Base-by-base conservation (phyloP, 2,329 filamentous ascomycete species). In the Aspergillus phoenicis region DNA sequence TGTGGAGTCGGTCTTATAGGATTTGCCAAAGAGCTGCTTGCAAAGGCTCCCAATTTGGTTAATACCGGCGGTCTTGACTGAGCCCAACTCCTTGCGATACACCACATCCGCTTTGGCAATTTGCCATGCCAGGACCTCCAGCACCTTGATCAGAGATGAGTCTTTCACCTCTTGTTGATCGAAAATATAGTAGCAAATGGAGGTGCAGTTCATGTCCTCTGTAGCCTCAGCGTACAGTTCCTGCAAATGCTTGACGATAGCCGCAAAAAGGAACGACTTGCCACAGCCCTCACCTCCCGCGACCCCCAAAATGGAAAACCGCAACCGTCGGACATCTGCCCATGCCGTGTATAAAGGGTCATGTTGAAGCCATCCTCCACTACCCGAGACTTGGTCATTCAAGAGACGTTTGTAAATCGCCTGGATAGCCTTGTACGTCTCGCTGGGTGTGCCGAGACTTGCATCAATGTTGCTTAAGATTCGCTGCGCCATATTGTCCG, bases 1-100 rank as follows among this genome's bases (percentile, higher is more conserved):
- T 2, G 63, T 70, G 5, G 68, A 67, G 52, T 71, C 68, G 15
- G 57, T 65, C 48, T 66, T 70, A 13, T 62, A 24, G 26, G 26
- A 28, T 28, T 8, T 28, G 26, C 26, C 26, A 28, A 28, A 28
- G 26, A 28, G 26, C 26, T 28, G 26, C 2, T 64, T 51, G 39
- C 62, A 68, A 17, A 68, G 53, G 20, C 13, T 22, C 0, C 20
- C 43, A 11, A 68, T 51, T 17, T 65, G 52, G 17, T 55, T 58
- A 13, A 61, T 48, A 15, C 60, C 45, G 7, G 45, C 43, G n/a
- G 41, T 41, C n/a, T 62, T 52, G 20, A 53, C 30, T 6, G 61
- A 61, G 58, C 58, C 49, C 5, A 61, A 10, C 15, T 60, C 60
- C 49, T 64, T 64, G 49, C 62, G 62, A 36, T 62, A 64, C 13